Evolutionary conservation across 306 rosid species (phyloP), one percentile per base, ranked within the genome.

Genomic region (Vigna reflexopilosa): DNA sequence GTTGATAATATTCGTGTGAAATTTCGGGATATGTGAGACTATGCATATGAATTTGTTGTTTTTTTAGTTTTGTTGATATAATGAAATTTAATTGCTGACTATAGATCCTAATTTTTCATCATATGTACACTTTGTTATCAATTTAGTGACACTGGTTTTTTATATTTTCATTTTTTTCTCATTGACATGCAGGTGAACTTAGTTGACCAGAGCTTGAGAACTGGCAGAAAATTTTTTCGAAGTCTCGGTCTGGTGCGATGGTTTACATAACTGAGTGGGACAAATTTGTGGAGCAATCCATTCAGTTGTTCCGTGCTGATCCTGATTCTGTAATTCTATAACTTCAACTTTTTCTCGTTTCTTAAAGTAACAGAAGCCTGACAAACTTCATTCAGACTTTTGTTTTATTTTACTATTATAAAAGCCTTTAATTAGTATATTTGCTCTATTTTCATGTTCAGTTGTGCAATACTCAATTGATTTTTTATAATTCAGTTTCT

Each of bases 221-320:
- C 34, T 7, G 26, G 47, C 57, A 20, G 51, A 73, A 64, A 62
- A 14, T 26, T 69, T 17, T 20, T 66, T 81, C 72, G 1, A 49
- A 76, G 80, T 49, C 10, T 50, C 45, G 11, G 47, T 50, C 62
- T 57, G 65, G 83, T 68, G 77, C 82, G 54, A 93, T 93, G 97
- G 97, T 90, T 20, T 93, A 90, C 57, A 75, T 93, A 26, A 77
- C 82, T 20, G 86, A 85, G 24, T 93, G 97, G 96, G 97, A 93
- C 48, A 89, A 93, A 79, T 93, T 93, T 51, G 89, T 89, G 15
- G 96, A 93, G 28, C 91, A 93, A 80, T 90, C 97, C 73, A 88
- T 93, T 16, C 89, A 90, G 79, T n/a, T 93, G 80, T 93, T 90
- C 88, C 97, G 97, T 34, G 91, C 92, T 62, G 94, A 89, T 86